Evolutionary conservation across 1,284 basidiomycete genomes (phyloP), one percentile per base, ranked within the genome.

Genomic region (Kwoniella shivajii): DNA sequence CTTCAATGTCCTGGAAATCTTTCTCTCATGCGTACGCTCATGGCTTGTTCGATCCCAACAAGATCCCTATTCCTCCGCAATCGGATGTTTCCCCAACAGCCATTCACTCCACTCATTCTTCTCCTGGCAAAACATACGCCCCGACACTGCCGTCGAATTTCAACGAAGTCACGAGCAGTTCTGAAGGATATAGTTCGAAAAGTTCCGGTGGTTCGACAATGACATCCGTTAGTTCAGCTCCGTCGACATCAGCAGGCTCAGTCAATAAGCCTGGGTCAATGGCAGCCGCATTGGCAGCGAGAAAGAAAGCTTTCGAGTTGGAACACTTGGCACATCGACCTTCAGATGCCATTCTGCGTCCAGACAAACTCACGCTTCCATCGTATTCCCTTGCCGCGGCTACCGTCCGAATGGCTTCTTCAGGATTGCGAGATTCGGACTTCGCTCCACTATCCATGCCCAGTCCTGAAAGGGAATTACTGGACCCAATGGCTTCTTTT

Each of bases 401-500:
- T 0, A 88, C 90, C 0, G 86, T 92, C 74, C 87, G 91, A 24
- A 87, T 87, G 84, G 90, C 90, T 18, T 74, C 78, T 1, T 69
- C 73, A 10, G 61, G 63, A 2, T 61, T 78, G 2, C 54, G 56
- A 2, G 53, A 63, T 7, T 54, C 61, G 7, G 67, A 77, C 44
- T 71, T 81, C 36, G 70, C 76, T 0, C 91, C 91, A 0, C 81
- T 93, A 11, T 85, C 88, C 0, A 80, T 92, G 1, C 91, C 91
- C 2, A 90, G 88, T 30, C 91, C 91, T 0, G 91, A 93, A 71
- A 86, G 88, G 65, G 90, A 93, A 69, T 82, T 93, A 29, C 86
- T 86, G 6, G 90, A 92, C 72, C 90, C 90, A 0, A 86, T 92
- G 84, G 84, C 70, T 4, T 61, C 60, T 3, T 41, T 66, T 18